Evolutionary conservation across 495 filamentous ascomycete species (phyloP).

Genomic region (Xylaria acuta): DNA sequence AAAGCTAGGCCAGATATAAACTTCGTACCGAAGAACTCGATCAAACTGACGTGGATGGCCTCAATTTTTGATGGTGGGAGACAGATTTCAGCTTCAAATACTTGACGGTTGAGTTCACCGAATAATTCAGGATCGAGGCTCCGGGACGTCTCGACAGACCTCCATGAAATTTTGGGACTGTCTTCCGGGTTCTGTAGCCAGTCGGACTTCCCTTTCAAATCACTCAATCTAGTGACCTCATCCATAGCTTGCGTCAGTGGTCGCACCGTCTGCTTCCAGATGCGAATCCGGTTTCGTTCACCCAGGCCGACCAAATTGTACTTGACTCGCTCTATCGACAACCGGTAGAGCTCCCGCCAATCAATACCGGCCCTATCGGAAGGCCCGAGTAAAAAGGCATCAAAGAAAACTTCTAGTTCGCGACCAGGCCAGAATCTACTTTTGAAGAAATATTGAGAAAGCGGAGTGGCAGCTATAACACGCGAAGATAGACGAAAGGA

Average conservation of each 20-base stretch:
- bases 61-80: slow-evolving; percentile 15
- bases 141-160: background rate
- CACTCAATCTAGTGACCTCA: slow-evolving; percentile 7
- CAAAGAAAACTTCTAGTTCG: slow-evolving; percentile 18
- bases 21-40: slow-evolving; percentile 17
- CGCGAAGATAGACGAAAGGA: slow-evolving; percentile 27
- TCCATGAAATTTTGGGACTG: background rate
- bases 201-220: slow-evolving; percentile 13
- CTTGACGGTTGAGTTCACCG: background rate
- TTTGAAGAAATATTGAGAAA: slow-evolving; percentile 25
- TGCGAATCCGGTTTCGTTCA: slow-evolving; percentile 24
- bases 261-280: slow-evolving; percentile 24
- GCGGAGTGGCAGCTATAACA: slow-evolving; percentile 15
- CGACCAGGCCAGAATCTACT: slow-evolving; percentile 21
- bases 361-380: slow-evolving; percentile 18
- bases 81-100: slow-evolving; percentile 1
- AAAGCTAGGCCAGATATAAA: slow-evolving; percentile 20
- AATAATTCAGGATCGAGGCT: background rate
- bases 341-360: slow-evolving; percentile 21
- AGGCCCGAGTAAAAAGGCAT: slow-evolving; percentile 17
- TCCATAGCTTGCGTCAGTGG: slow-evolving; percentile 10
- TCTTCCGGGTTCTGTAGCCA: background rate
- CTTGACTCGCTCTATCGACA: background rate
- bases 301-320: slow-evolving; percentile 11
- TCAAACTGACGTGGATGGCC: slow-evolving; percentile 24